Percentiles rank a stretch among this genome's conserved stretches.
Conservation (phyloP, 2,329 filamentous ascomycete species). For the Venturia effusa region DNA sequence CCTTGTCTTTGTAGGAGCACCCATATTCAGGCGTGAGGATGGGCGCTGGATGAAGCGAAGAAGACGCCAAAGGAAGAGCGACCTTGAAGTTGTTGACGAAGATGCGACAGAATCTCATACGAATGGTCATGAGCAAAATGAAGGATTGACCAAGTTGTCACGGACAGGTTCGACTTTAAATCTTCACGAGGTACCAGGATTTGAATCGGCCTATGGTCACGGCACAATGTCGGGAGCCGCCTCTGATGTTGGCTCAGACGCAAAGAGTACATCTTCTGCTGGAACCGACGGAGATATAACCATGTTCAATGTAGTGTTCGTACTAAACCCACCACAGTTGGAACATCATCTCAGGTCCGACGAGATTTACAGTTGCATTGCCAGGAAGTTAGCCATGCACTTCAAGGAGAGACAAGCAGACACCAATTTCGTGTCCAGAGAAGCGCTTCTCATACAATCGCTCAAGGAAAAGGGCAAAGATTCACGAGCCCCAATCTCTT, state of each 20-base stretch:
- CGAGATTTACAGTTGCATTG: constrained; percentile 79
- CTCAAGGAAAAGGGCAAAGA: constrained; percentile 76
- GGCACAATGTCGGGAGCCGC: constrained; percentile 6
- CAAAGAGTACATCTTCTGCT: constrained; percentile 28
- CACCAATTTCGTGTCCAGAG: constrained; percentile 82
- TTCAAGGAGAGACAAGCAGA: constrained; percentile 88
- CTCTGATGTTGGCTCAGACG: constrained; percentile 15
- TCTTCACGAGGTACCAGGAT: constrained; percentile 8
- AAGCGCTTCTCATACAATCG: constrained; percentile 71
- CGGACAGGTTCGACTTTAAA: background rate
- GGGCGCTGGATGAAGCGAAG: constrained; percentile 29
- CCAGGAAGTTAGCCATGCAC: constrained; percentile 85
- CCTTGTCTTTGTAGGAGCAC: constrained; percentile 29
- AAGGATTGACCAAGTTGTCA: background rate
- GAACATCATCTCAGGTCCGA: constrained; percentile 62
- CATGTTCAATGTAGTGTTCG: constrained; percentile 97
- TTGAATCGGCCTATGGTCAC: constrained; percentile 11
- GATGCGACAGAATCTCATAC: background rate
- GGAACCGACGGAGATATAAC: constrained; percentile 61
- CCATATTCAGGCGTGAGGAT: constrained; percentile 31
- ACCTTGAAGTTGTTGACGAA: constrained; percentile 5
- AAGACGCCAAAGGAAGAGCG: constrained; percentile 17
- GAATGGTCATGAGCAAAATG: background rate
- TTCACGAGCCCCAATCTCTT: constrained; percentile 48
- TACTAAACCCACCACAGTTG: constrained; percentile 67